phyloP scores from a whole-genome alignment of 148 eudicot species.

The Euryodendron excelsum region DNA sequence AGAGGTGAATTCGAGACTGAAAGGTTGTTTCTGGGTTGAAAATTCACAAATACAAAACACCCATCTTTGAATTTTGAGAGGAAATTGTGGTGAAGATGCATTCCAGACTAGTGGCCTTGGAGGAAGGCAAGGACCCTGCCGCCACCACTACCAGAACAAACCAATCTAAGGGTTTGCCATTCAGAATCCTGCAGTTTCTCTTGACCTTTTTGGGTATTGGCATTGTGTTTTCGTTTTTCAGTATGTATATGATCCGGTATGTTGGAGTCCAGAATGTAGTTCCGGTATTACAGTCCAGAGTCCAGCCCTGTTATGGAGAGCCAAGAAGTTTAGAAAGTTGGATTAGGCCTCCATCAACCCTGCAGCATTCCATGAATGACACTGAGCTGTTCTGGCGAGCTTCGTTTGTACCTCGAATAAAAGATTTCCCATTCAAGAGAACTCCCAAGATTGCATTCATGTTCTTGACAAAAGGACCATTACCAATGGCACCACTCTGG shows the following conservation, averaged over 20 bases:
- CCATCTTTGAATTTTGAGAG: no score
- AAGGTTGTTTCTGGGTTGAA: no score
- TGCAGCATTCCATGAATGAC: constrained; percentile 36
- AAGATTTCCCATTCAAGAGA: constrained; percentile 45
- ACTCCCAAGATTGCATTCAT: constrained; percentile 49
- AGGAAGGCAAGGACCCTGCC: constrained; percentile 25
- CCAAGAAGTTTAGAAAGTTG: constrained; percentile 25
- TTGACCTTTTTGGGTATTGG: constrained; percentile 26
- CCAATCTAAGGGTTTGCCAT: constrained; percentile 24
- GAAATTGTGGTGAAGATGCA: no score
- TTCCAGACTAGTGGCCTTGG: constrained; percentile 25
- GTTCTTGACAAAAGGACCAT: constrained; percentile 51
- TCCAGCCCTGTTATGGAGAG: constrained; percentile 22
- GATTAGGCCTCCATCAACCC: constrained; percentile 36
- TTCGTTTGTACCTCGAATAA: constrained; percentile 29
- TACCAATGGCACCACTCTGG: constrained; percentile 56
- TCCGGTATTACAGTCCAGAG: constrained; percentile 14
- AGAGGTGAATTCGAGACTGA: no score
- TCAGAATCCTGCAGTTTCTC: constrained; percentile 30
- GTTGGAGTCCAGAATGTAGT: constrained; percentile 16
- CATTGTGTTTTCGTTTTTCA: constrained; percentile 22
- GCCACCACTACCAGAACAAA: not conserved
- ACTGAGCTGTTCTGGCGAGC: constrained; percentile 49
- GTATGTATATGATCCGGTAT: constrained; percentile 26
- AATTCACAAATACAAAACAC: no score